Percentiles rank a stretch among this genome's conserved stretches.
Conservation (phyloP, 176 grass and related monocot genomes). For the Paspalum vaginatum region DNA sequence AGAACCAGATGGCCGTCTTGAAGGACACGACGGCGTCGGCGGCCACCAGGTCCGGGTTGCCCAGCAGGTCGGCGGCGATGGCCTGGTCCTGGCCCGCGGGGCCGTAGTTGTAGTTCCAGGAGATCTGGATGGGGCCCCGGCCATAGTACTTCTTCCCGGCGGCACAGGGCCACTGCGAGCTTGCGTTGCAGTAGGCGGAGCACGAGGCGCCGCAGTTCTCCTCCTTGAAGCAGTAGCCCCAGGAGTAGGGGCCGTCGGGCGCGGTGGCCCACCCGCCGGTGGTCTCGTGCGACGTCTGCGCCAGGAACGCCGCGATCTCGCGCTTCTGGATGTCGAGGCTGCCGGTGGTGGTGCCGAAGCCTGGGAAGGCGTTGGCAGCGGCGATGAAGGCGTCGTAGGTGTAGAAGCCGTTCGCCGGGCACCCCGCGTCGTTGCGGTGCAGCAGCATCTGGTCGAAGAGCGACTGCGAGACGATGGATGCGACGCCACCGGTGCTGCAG, state of each 20-base stretch:
- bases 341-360: background rate
- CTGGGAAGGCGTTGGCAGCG: background rate
- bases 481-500: background rate
- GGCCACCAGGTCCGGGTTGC: background rate
- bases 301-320: background rate
- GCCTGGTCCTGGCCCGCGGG: background rate
- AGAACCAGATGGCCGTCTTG: background rate
- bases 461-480: background rate
- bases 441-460: background rate
- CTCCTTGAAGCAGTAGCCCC: too few species aligned
- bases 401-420: background rate
- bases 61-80: background rate
- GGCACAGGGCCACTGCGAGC: background rate
- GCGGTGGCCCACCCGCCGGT: background rate
- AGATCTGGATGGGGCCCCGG: background rate
- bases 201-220: too few species aligned
- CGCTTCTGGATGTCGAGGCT: background rate
- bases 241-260: too few species aligned
- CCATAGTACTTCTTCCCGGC: background rate
- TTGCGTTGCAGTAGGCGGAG: background rate
- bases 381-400: background rate
- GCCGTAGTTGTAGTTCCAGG: background rate
- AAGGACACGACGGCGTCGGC: background rate
- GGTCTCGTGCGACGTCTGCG: background rate
- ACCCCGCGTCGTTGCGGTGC: background rate